Evolutionary conservation across 495 filamentous ascomycete genomes (phyloP), one percentile per base, ranked within the genome.

Genomic region (Staphylotrichum longicolle): DNA sequence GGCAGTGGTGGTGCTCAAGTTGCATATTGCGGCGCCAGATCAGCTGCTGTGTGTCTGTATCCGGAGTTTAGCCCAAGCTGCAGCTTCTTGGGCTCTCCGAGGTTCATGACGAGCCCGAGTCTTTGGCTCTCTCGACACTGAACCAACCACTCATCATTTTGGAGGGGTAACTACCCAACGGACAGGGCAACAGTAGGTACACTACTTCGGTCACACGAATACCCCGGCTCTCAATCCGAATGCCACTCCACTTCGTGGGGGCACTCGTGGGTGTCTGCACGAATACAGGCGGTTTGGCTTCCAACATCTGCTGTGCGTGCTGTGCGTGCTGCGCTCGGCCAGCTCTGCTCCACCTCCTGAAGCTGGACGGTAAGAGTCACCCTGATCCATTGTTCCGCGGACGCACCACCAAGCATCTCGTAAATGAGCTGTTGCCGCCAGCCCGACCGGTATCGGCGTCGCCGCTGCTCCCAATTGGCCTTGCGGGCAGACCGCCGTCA

Each of bases 361-460:
- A 47, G 40, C 15, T 34, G 37, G 40, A 60, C 47, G 47, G 57
- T 8, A 60, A 52, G 35, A 60, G 57, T 60, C 58, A 60, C 34
- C 57, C 47, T 51, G 10, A 35, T 40, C 50, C 41, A 54, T 54
- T 48, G 32, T 53, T n/a, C 58, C 34, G 50, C 15, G n/a, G 41
- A 44, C 40, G 9, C 49, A 11, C 27, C 48, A 45, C 5, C 40
- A 12, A 48, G 51, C 51, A 49, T 20, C 15, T 34, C 10, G 51
- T 47, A 54, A 54, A 46, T 37, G 41, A 48, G 42, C 9, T 32
- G 20, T 54, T 27, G 41, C 8, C 32, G 46, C 20, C 48, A 27
- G 39, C 0, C 12, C 30, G 46, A 56, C 60, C 60, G 60, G 54
- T 57, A 57, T 62, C 53, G 60, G 60, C 52, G 35, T n/a, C 37